Evolutionary conservation across 306 rosid genomes (phyloP), one percentile per base, ranked within the genome.

Genomic region (Dryas octopetala): DNA sequence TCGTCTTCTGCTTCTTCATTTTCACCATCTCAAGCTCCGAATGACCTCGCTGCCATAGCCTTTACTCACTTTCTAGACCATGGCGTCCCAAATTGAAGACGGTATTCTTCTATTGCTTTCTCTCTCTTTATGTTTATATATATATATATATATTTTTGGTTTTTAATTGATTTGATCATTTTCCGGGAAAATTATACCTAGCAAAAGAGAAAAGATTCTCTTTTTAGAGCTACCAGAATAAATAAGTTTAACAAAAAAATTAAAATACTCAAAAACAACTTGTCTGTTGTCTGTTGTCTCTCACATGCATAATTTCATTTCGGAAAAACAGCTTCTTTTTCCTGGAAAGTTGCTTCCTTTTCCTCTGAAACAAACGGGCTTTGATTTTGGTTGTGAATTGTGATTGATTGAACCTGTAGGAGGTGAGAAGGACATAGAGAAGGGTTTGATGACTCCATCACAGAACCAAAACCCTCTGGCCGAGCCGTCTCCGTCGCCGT

Each of bases 401-500:
- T 46, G 55, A 38, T 62, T 28, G 38, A 54, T 65, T n/a, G 73
- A 70, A 67, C 60, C 58, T 53, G 81, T 72, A 80, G 88, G 81
- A 77, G 86, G 55, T 62, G 88, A 78, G 80, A 86, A 77, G 64
- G 93, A 83, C 55, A 61, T 59, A 17, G 88, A 83, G 84, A 75
- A 76, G 51, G 86, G 77, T 44, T 59, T 60, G 76, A 70, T 83
- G 86, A 73, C 83, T 61, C 61, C 87, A 66, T 7, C 81, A 4
- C 60, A 69, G 13, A 68, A 38, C 62, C 86, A 68, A 19, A 89
- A 78, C 49, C 74, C 87, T 9, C 55, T 81, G 10, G 81, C 85
- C 0, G 91, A 86, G 55, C 77, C 96, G 11, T 91, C 90, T 4
- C 84, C 96, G 16, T 85, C 97, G 5, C 95, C 95, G 59, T 83